Evolutionary conservation across 2,329 filamentous ascomycete genomes (phyloP).

Genomic region (Eurotiales sp.): DNA sequence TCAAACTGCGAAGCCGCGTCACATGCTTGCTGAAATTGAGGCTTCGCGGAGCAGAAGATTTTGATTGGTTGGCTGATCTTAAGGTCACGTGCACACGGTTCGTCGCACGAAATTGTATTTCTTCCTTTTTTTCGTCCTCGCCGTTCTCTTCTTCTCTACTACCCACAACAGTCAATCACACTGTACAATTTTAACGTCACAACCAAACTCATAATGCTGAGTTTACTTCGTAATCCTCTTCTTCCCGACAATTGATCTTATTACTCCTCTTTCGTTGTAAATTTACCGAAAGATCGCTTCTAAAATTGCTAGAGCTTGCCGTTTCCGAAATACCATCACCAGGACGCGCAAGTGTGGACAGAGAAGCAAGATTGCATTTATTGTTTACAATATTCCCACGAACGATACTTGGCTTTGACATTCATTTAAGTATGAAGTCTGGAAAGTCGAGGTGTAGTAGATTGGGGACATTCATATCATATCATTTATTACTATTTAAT

Average conservation of each 20-base stretch:
- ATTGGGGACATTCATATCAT: conserved; percentile 41
- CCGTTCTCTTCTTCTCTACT: conserved; percentile 8
- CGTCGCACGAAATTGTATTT: conserved; percentile 1
- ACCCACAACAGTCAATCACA: background rate
- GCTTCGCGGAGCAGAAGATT: background rate
- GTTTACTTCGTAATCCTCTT: background rate
- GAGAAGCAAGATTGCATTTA: conserved; percentile 52
- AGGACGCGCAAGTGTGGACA: conserved; percentile 57
- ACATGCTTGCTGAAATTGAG: conserved; percentile 5
- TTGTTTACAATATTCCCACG: conserved; percentile 31
- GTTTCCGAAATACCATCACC: conserved; percentile 43
- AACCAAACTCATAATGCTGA: conserved; percentile 7
- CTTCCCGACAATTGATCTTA: background rate
- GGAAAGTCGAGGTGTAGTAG: conserved; percentile 36
- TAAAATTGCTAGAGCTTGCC: conserved; percentile 56
- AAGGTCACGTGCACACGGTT: conserved; percentile 4
- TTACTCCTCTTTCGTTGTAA: too few species aligned
- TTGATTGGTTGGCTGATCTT: background rate
- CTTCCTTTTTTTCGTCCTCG: conserved; percentile 1
- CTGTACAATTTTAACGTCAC: background rate
- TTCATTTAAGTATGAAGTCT: conserved; percentile 45
- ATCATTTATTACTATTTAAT: background rate
- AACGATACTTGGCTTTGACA: conserved; percentile 37
- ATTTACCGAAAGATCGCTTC: conserved; percentile 32
- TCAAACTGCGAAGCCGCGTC: too few species aligned